Evolutionary conservation across 306 rosid genomes (phyloP), one percentile per base, ranked within the genome.

Genomic region (Gynostemma pentaphyllum): DNA sequence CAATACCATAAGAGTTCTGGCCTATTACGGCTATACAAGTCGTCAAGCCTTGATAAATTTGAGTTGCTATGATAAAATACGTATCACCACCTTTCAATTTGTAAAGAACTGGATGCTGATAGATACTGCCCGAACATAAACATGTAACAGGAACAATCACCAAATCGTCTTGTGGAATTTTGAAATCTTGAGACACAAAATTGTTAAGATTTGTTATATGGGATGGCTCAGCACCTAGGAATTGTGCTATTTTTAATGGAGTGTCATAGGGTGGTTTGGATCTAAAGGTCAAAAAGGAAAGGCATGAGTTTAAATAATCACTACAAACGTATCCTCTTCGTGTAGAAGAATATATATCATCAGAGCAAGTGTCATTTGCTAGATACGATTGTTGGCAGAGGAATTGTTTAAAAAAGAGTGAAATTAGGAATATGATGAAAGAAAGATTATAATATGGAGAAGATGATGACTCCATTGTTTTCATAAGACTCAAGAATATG

Each of bases 261-360:
- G 16, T 13, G 15, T 42, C 0, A 14, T 13, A 42, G 46, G 6
- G 16, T 5, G 46, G 46, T 1, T 81, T 73, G 16, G 82, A 75
- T 47, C 50, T 75, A 72, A 77, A 80, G 30, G 70, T 57, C 12
- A 79, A 32, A 21, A 72, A 79, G 40, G 91, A 70, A 9, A 62
- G 44, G 70, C 91, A 85, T 18, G 90, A 78, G 4, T 70, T 60
- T 4, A 26, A n/a, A 44, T 26, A 70, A 18, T 60, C 70, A 56
- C 68, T 77, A 68, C 89, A 83, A 15, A 78, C 80, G 67, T 80
- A 78, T 0, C 83, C 86, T 66, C 80, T 75, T 61, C 86, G 64
- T 15, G 15, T 54, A 9, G 73, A 71, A 49, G 74, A 74, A 75
- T 13, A n/a, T n/a, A n/a, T 3, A 14, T 56, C 70, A 23, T 3